Conservation (phyloP, 257 asterid genomes). For the Ocimum tenuiflorum region DNA sequence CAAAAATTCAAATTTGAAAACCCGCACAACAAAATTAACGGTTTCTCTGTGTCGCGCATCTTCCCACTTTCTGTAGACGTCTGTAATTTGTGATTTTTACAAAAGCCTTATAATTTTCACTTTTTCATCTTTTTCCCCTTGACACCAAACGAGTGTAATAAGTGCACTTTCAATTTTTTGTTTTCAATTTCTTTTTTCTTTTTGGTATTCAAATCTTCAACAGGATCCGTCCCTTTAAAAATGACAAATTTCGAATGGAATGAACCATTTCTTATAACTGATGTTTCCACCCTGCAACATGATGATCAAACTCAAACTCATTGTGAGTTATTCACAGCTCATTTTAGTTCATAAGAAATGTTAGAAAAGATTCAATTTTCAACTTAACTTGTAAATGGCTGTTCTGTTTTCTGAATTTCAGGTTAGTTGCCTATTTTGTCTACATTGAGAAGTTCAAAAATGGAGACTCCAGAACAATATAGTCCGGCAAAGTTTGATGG, state of each 20-base stretch:
- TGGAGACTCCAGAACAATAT: constrained; percentile 34
- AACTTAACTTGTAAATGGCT: background rate
- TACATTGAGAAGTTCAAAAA: constrained; percentile 30
- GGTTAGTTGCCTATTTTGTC: constrained; percentile 25
- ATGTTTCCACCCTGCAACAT: constrained; percentile 41
- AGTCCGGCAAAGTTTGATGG: constrained; percentile 46
- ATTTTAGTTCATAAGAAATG: background rate
- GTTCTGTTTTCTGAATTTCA: constrained; percentile 26
- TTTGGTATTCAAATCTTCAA: constrained; percentile 35
- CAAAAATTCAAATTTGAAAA: constrained; percentile 56
- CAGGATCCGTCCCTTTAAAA: constrained; percentile 26
- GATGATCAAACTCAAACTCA: constrained; percentile 35
- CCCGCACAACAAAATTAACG: constrained; percentile 53
- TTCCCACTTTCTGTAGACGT: constrained; percentile 20
- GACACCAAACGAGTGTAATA: constrained; percentile 25
- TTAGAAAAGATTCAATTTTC: background rate
- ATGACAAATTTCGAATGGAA: constrained; percentile 55
- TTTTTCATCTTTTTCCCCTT: constrained; percentile 31
- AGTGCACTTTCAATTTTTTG: constrained; percentile 4
- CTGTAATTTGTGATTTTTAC: constrained; percentile 11
- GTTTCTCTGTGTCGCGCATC: constrained; percentile 21
- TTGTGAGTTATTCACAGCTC: constrained; percentile 29
- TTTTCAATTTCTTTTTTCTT: background rate
- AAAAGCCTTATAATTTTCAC: constrained; percentile 32
- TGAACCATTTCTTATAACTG: constrained; percentile 75